Evolutionary conservation across 306 rosid species (phyloP).

Genomic region (Benincasa hispida): DNA sequence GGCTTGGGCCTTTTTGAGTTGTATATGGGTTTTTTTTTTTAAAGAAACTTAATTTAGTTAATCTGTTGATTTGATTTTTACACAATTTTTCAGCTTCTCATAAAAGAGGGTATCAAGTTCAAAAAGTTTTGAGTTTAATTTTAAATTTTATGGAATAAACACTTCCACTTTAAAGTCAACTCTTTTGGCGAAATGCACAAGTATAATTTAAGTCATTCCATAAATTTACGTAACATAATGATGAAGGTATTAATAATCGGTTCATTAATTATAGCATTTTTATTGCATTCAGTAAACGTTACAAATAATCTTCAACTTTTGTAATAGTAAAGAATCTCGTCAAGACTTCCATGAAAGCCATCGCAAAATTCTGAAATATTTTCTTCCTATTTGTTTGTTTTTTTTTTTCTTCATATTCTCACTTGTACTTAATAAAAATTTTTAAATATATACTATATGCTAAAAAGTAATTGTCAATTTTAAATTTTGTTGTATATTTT

Average conservation of each 20-base stretch:
- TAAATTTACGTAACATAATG: background rate
- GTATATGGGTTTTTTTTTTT: too few relatives aligned
- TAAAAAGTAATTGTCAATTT: background rate
- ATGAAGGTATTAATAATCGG: background rate
- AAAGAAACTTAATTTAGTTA: too few relatives aligned
- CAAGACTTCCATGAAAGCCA: background rate
- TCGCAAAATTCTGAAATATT: background rate
- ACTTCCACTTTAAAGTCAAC: too few relatives aligned
- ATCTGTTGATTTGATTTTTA: background rate
- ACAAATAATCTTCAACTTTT: background rate
- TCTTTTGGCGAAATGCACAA: too few relatives aligned
- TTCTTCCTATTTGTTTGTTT: too few relatives aligned
- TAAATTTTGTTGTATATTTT: background rate
- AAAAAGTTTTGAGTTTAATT: too few relatives aligned
- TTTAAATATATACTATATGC: background rate
- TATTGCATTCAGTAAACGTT: background rate
- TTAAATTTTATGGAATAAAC: too few relatives aligned
- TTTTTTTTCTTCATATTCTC: too few relatives aligned
- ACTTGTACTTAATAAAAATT: too few relatives aligned
- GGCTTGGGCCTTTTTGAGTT: too few relatives aligned
- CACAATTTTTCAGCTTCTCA: background rate
- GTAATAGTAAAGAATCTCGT: background rate
- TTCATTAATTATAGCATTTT: background rate
- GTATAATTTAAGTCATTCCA: background rate
- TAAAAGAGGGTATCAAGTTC: too few relatives aligned